Evolutionary conservation across 2,329 filamentous ascomycete species (phyloP), one percentile per base, ranked within the genome.

Genomic region (Cryphonectria naterciae): DNA sequence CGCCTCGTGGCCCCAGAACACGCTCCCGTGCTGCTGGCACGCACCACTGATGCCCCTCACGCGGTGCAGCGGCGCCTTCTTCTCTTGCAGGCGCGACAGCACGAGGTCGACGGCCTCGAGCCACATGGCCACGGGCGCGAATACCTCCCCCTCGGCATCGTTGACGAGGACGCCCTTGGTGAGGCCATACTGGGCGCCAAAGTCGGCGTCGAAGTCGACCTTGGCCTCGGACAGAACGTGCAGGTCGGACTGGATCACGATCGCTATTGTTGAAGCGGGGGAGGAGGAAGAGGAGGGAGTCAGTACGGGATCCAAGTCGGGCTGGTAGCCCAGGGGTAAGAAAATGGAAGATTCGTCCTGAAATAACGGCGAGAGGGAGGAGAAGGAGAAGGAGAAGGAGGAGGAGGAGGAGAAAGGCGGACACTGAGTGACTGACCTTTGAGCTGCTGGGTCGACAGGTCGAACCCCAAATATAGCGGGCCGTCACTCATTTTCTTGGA

Each of bases 1-100:
- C 7, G 93, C 95, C 70, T 90, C 83, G 61, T 84, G 80, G 71
- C 88, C 92, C 95, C 95, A 98, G 83, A 96, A 98, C 39, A 98
- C 94, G 79, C 95, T 98, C 46, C 96, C 96, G 81, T 98, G 96
- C 85, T 99, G 96, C 87, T 98, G 97, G 68, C 96, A 95, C 22
- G 95, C 95, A 73, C 94, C 96, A 77, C 93, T 95, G 75, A 99
- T 87, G 41, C 93, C 95, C 77, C 88, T 89, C 74, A 99, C 90
- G 67, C 88, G 88, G 67, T 86, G 82, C 77, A 98, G 91, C 75
- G 94, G 91, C 69, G 93, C 87, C 0, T 90, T 89, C 72, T 89
- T 87, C 58, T 89, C 86, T 75, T 88, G 86, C 73, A 99, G 86
- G 22, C 92, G 90, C 64, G 86, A 82, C 69, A 98, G 87, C 22